Percentiles rank a stretch among this genome's conserved stretches.
Conservation (phyloP, 2,329 filamentous ascomycete species). For the Phaeosphaeria sp. region DNA sequence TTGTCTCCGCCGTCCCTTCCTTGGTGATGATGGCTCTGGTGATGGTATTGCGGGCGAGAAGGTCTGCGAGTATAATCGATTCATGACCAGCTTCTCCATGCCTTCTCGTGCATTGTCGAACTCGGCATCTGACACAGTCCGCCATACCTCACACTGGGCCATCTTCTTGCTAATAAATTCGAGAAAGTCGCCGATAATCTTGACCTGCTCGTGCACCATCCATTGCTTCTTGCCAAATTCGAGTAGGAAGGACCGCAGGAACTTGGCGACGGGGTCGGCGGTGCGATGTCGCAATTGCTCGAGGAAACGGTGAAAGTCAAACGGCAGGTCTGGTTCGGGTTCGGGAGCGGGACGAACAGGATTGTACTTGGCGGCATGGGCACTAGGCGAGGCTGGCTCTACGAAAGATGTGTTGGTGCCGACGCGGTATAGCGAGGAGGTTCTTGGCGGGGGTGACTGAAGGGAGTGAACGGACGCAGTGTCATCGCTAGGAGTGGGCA, state of each 20-base stretch:
- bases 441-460: slow-evolving; percentile 42
- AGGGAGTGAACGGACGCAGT: slow-evolving; percentile 27
- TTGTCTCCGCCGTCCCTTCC: slow-evolving; percentile 69
- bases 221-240: slow-evolving; percentile 98
- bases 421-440: slow-evolving; percentile 43
- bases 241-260: slow-evolving; percentile 88
- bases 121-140: slow-evolving; percentile 91
- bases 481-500: slow-evolving; percentile 35
- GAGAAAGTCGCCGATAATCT: slow-evolving; percentile 96
- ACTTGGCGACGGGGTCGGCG: slow-evolving; percentile 96
- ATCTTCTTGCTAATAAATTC: slow-evolving; percentile 98
- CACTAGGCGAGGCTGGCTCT: slow-evolving; percentile 41
- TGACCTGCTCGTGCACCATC: slow-evolving; percentile 99
- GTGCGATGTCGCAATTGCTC: slow-evolving; percentile 96
- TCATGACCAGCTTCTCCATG: slow-evolving; percentile 99
- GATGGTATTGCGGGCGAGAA: slow-evolving; percentile 93
- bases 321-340: slow-evolving; percentile 81
- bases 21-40: slow-evolving; percentile 74
- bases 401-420: slow-evolving; percentile 53
- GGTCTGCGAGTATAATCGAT: slow-evolving; percentile 90
- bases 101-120: slow-evolving; percentile 98
- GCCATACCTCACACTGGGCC: slow-evolving; percentile 96
- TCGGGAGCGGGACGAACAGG: slow-evolving; percentile 62
- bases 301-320: slow-evolving; percentile 96
- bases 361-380: slow-evolving; percentile 59